Evolutionary conservation across 2,329 filamentous ascomycete genomes (phyloP), one percentile per base, ranked within the genome.

Genomic region (Aureobasidium namibiae): DNA sequence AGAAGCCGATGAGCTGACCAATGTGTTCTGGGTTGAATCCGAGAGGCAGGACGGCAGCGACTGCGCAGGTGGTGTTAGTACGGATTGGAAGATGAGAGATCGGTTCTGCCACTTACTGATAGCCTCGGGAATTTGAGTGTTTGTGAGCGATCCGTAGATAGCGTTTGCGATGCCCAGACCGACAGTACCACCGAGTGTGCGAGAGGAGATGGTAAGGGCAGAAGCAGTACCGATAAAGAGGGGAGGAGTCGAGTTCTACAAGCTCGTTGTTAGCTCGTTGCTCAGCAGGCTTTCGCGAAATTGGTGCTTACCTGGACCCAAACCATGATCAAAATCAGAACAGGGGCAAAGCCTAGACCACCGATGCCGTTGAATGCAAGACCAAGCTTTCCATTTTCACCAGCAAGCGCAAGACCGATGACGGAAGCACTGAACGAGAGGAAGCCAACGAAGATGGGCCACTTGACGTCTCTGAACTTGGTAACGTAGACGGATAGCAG

Each of bases 221-320:
- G 56, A 58, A 16, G 56, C 56, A 8, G 56, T 58, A 42, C 56
- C 45, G 9, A 56, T 56, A 31, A 56, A 56, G 39, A 56, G 52
- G 11, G 52, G 52, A 45, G 52, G 52, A 33, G 52, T 56, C 0
- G 52, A 56, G 52, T 56, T 56, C 52, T 52, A 21, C 8, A 10
- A 3, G 18, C 4, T 2, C 4, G 11, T n/a, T 7, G 4, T 52
- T 16, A 52, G 23, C 18, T 7, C 14, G 4, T 3, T 29, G 14
- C 23, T 38, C 9, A 6, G 10, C 39, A 14, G 8, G 10, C 18
- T 7, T 5, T 6, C 6, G 6, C 4, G n/a, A 2, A 5, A 3
- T 10, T 7, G 6, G 16, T 39, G 14, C 48, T 52, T 34, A 52
- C 48, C 49, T 56, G 52, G 13, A 56, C 52, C 52, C 52, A 56